Evolutionary conservation across 2,329 filamentous ascomycete species (phyloP).

Genomic region (Botryosphaeria dothidea): DNA sequence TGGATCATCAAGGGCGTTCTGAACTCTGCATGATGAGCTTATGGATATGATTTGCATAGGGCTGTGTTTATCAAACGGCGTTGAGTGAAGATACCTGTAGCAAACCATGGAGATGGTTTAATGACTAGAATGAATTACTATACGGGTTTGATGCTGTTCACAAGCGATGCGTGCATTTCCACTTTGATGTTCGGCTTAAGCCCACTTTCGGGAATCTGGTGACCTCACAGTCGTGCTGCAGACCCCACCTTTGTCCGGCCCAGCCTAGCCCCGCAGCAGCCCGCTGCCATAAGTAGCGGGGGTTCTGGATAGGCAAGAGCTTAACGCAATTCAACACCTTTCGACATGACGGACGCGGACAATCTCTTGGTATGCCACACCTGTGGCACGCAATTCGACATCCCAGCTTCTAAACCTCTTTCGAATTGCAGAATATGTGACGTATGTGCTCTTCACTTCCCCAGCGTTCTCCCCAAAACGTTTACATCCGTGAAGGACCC

Average conservation of each 20-base stretch:
- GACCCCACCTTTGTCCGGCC: conserved; percentile 11
- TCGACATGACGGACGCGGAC: conserved; percentile 12
- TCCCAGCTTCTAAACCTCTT: conserved; percentile 49
- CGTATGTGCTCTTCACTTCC: conserved; percentile 45
- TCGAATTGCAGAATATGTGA: conserved; percentile 70
- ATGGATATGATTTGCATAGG: neutral
- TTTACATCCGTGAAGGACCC: conserved; percentile 46
- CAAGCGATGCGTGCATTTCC: too few species aligned
- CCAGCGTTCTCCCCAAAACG: neutral
- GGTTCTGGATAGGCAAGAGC: neutral
- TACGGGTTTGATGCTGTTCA: neutral
- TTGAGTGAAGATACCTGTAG: neutral
- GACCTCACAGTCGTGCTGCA: neutral
- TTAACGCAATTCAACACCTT: neutral
- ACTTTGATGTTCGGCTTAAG: too few species aligned
- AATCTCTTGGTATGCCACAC: conserved; percentile 63
- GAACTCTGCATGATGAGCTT: conserved; percentile 29
- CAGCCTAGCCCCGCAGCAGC: neutral
- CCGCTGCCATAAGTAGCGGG: conserved; percentile 1
- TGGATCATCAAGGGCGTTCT: conserved; percentile 71
- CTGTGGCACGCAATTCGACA: conserved; percentile 70
- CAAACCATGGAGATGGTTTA: neutral
- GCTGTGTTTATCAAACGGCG: neutral
- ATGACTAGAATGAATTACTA: neutral
- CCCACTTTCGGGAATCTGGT: neutral